Evolutionary conservation across 1,139 yeast species (phyloP), one percentile per base, ranked within the genome.

Genomic region (Suhomyces wounanorum): DNA sequence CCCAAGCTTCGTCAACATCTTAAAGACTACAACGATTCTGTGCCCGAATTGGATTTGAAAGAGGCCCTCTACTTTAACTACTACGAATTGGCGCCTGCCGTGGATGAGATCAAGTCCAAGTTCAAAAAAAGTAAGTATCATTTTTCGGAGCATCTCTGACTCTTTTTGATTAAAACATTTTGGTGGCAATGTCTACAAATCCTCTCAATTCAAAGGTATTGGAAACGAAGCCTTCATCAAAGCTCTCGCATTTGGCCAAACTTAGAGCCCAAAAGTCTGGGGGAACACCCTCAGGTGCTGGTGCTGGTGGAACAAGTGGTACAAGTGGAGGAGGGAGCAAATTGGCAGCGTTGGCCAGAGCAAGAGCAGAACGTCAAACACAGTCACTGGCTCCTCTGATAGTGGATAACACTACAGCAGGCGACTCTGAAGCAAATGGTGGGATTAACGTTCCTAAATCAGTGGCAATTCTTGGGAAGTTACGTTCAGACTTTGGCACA

Each of bases 61-160:
- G 87, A 84, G 55, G 73, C 84, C 0, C 71, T 88, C 13, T 85
- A 84, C 75, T 75, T 73, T 58, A 81, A 83, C 59, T 84, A 84
- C 63, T 81, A 81, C 61, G 84, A 82, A 45, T 59, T 83, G 8
- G 81, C 77, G 3, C 75, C 77, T n/a, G 66, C 89, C 0, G 60
- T 83, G 11, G 73, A 68, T 37, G 86, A 83, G 55, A 63, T 87
- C 49, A 79, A 78, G 58, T 66, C 75, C 45, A 71, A 68, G 59
- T 78, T 64, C 57, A 63, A 66, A 59, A 77, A 70, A 63, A 72
- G 81, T 77, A 77, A 58, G 81, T 75, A 69, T 66, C 30, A 51
- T 48, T 49, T 49, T 44, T 46, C 43, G 21, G 26, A 18, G 44
- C 28, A 13, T 40, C 21, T 43, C 38, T 18, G 43, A 42, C 50